phyloP scores from a whole-genome alignment of 257 asterid species.

The Paraleonurus japonicus region DNA sequence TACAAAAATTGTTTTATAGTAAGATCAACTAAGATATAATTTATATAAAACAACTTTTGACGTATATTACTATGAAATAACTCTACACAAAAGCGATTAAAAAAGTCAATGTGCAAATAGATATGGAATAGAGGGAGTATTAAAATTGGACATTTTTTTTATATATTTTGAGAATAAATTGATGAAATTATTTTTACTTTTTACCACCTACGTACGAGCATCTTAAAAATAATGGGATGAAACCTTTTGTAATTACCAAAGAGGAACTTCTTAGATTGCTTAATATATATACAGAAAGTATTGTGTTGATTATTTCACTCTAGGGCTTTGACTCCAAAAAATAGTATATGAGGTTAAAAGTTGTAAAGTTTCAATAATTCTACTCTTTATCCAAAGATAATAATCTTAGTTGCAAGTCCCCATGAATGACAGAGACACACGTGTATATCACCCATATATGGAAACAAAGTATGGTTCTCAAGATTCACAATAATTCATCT shows the following conservation, averaged over 20 bases:
- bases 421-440: constrained; percentile 18
- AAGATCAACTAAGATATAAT: no score
- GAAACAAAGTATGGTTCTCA: constrained; percentile 27
- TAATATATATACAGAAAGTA: neutral
- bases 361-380: constrained; percentile 13
- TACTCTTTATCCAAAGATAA: constrained; percentile 1
- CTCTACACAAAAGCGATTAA: no score
- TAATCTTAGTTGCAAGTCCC: constrained; percentile 25
- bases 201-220: no score
- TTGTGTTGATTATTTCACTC: neutral
- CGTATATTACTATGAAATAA: no score
- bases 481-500: constrained; percentile 17
- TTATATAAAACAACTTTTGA: no score
- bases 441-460: constrained; percentile 27
- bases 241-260: neutral
- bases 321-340: neutral
- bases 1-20: no score
- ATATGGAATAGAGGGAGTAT: no score
- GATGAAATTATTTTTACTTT: no score
- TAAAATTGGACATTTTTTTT: no score
- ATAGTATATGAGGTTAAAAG: neutral
- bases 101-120: no score
- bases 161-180: no score
- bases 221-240: neutral
- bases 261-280: neutral